Base-by-base conservation (phyloP, 2,329 filamentous ascomycete species). In the Escovopsis sp. region DNA sequence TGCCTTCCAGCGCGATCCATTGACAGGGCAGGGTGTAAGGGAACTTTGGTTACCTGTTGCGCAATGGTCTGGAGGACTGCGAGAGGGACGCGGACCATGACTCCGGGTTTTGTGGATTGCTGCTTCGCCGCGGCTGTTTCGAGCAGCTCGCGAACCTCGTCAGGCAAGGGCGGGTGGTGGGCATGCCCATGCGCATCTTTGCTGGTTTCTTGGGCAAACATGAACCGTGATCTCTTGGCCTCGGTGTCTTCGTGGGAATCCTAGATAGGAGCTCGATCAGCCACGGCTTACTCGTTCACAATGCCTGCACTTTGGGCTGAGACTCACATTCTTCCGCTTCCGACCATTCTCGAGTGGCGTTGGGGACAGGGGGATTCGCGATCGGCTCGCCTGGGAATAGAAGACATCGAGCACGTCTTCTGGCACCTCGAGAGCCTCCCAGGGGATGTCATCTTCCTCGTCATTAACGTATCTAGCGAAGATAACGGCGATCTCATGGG, bases 261-360 rank as follows among this genome's bases (percentile, higher is more conserved):
- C 21, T 57, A n/a, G 27, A 17, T 5, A 16, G 8, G 4, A 9
- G 25, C 15, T 10, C 31, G 34, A 37, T 35, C 12, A 29, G 14
- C 23, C 21, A 3, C 8, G 8, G 21, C 8, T 8, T 4, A 3
- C 6, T 7, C 8, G 6, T 9, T 23, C 21, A 5, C 5, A 21
- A 21, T 5, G 5, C 19, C 5, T 21, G 3, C n/a, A n/a, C n/a
- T 23, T 11, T 9, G 11, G 10, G 13, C 10, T 3, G 2, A 6
- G n/a, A 48, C 63, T 58, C 52, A 69, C 66, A 38, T 60, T 51
- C 41, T 63, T 63, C 25, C 67, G 65, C 44, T 74, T 73, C 13
- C 60, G 58, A 14, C 48, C 53, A 19, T 42, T 49, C 14, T 46
- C 48, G 27, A 35, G 33, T n/a, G 35, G 23, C 5, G 38, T 38